Base-by-base conservation (phyloP, 495 filamentous ascomycete genomes). In the Cenococcum geophilum region DNA sequence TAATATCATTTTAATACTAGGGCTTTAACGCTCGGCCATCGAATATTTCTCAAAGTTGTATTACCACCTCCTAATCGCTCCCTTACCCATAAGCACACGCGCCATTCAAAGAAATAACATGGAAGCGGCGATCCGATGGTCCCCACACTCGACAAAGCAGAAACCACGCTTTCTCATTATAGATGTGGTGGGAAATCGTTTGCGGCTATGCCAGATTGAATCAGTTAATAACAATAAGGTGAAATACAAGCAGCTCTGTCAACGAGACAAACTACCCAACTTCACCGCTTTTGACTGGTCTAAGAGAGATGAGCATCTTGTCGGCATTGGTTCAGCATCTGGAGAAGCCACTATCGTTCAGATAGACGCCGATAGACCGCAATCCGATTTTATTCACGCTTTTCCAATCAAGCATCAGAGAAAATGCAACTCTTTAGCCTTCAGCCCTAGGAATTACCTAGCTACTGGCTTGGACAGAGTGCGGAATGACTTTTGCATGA, bases 211-310 rank as follows among this genome's bases (percentile, higher is more conserved):
- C 71, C 82, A 83, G 63, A 82, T 93, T 10, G 84, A 80, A 3
- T 78, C 79, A 1, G 78, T 84, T 64, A 81, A 82, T 25, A 75
- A 77, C 49, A 80, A 6, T 77, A 67, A 62, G 22, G 49, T 95
- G 40, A 78, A 85, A 36, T 89, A 86, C 76, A 77, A 86, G 59
- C 82, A 83, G 51, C 66, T 90, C 1, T 83, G 85, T 9, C 87
- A 86, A 40, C 84, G 90, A 64, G 82, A 83, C 63, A 89, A 91
- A 67, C 82, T 97, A 18, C 91, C 91, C n/a, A 78, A 82, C 8
- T 86, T 95, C 68, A 90, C 86, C 54, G 90, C 92, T 27, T 97
- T 95, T 74, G 93, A 97, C 76, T 97, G 95, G 93, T 96, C 95
- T 0, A 86, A 89, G 10, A 78, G 80, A 18, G 79, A 89, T 63